These are phyloP conservation scores for Penicillium roqueforti DNA, from an alignment of 495 filamentous ascomycete genomes.

Conservation along the genomic window DNA sequence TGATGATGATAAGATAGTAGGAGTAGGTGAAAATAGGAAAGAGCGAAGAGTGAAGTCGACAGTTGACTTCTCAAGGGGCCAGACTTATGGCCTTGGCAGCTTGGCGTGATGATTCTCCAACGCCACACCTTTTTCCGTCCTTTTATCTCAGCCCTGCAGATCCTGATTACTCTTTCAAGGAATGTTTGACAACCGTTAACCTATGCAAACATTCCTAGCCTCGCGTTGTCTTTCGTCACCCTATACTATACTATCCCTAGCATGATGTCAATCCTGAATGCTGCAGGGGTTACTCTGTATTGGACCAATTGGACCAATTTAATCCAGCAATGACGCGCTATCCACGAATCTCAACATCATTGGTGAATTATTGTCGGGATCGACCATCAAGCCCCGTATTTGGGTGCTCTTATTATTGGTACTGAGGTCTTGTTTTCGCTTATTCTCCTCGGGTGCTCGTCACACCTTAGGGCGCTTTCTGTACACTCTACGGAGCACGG, in stretches of 20 bases:
- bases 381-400: constrained; percentile 3
- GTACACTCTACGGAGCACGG: too few species aligned
- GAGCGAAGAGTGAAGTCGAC: background rate
- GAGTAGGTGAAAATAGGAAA: background rate
- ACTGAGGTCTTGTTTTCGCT: background rate
- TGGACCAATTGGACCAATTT: background rate
- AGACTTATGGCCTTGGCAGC: constrained; percentile 9
- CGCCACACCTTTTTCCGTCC: background rate
- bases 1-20: background rate
- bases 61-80: background rate
- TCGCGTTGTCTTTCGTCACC: background rate
- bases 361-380: constrained; percentile 12
- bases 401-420: background rate
- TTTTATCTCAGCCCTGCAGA: background rate
- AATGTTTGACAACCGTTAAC: background rate
- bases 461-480: background rate
- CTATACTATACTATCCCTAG: constrained; percentile 1
- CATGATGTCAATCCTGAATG: constrained; percentile 10
- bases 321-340: constrained; percentile 18
- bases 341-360: constrained; percentile 3
- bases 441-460: background rate
- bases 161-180: background rate
- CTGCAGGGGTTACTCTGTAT: background rate
- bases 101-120: constrained; percentile 3
- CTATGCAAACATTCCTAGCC: background rate